Conservation (phyloP, 805 yeast species). For the Pichia sporocuriosa region DNA sequence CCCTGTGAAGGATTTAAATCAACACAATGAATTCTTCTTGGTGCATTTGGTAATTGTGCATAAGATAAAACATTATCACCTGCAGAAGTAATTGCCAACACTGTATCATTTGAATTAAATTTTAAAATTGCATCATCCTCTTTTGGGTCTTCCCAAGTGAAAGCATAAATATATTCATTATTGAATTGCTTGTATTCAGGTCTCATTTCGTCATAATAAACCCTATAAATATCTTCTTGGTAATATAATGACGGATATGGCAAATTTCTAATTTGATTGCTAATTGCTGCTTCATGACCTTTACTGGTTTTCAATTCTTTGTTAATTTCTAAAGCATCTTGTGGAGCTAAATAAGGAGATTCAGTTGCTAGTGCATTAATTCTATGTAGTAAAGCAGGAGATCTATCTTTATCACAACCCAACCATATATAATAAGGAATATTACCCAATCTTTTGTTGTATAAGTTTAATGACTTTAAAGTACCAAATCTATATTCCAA, state of each 20-base stretch:
- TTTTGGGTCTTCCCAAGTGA: conserved; percentile 87
- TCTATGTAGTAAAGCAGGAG: conserved; percentile 42
- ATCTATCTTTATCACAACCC: conserved; percentile 59
- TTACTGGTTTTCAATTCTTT: conserved; percentile 43
- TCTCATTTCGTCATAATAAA: conserved; percentile 67
- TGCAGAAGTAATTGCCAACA: conserved; percentile 79
- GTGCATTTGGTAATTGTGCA: conserved; percentile 65
- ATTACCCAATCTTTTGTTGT: conserved; percentile 58
- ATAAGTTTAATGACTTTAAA: conserved; percentile 61
- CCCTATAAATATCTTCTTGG: conserved; percentile 72
- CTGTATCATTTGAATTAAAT: conserved; percentile 57
- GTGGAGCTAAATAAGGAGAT: conserved; percentile 73
- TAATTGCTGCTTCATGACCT: conserved; percentile 72
- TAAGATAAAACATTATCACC: conserved; percentile 77
- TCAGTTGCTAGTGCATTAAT: conserved; percentile 72
- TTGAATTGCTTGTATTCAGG: conserved; percentile 65
- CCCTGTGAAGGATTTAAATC: conserved; percentile 81
- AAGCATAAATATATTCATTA: conserved; percentile 77
- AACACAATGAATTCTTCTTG: conserved; percentile 74
- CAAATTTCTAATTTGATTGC: conserved; percentile 52
- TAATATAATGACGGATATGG: conserved; percentile 80
- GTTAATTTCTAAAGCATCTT: conserved; percentile 21
- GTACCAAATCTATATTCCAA: conserved; percentile 81
- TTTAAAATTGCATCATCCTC: conserved; percentile 67
- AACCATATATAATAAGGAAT: conserved; percentile 83